phyloP scores from a whole-genome alignment of 495 filamentous ascomycete genomes.

The Penicillium riverlandense region DNA sequence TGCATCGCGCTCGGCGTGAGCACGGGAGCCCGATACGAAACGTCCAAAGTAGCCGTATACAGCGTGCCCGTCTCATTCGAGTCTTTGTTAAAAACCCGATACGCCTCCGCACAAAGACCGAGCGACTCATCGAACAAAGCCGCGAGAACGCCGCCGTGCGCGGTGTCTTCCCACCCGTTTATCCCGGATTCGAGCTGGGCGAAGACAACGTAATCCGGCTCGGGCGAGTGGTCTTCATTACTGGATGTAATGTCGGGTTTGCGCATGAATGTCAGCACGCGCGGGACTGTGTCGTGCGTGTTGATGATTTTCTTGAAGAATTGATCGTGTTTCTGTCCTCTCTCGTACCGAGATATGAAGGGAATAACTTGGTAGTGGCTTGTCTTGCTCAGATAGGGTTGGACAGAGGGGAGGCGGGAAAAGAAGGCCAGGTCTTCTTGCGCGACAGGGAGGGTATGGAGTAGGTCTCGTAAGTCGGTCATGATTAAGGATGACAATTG shows the following conservation, averaged over 20 bases:
- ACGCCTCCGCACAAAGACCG: neutral
- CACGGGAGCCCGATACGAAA: neutral
- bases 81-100: neutral
- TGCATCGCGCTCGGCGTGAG: neutral
- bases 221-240: too few relatives aligned
- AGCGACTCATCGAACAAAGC: conserved; percentile 52
- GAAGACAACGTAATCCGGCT: too few relatives aligned
- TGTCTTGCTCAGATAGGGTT: neutral
- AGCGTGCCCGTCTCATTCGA: conserved; percentile 16
- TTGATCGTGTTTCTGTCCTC: neutral
- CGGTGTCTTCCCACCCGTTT: neutral
- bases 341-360: neutral
- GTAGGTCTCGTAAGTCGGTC: too few relatives aligned
- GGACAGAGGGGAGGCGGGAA: neutral
- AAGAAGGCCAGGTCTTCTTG: neutral
- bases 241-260: neutral
- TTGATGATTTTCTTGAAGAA: neutral
- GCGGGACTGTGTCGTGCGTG: neutral
- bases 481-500: too few relatives aligned
- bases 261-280: neutral
- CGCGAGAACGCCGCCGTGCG: conserved; percentile 34
- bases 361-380: neutral
- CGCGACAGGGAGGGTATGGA: neutral
- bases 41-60: neutral
- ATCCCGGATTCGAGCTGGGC: neutral